Percentiles rank a stretch among this genome's conserved stretches.
Evolutionary conservation across 2,329 filamentous ascomycete genomes (phyloP).

Genomic region (Aspergillus floridensis): DNA sequence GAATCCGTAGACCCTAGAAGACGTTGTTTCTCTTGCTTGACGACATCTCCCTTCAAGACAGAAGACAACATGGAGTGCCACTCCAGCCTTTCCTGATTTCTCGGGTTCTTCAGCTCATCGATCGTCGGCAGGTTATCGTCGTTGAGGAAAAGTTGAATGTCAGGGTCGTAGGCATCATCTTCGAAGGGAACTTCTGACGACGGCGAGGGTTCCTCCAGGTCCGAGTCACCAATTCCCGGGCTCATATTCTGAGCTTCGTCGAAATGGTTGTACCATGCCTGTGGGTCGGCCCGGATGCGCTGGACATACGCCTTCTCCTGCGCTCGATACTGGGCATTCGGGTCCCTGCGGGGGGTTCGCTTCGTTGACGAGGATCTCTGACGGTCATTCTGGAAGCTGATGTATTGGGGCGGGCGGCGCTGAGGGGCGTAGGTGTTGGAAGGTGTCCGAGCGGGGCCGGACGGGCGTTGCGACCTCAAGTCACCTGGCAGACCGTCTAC

Average conservation of each 20-base stretch:
- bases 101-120: conserved; percentile 84
- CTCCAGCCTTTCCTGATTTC: conserved; percentile 85
- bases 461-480: conserved; percentile 62
- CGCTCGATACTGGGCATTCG: conserved; percentile 71
- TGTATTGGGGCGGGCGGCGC: conserved; percentile 54
- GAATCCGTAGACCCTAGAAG: conserved; percentile 78
- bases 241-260: conserved; percentile 65
- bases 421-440: conserved; percentile 74
- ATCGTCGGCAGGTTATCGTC: conserved; percentile 84
- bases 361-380: conserved; percentile 58
- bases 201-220: conserved; percentile 87
- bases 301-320: conserved; percentile 96
- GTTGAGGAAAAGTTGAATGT: conserved; percentile 88
- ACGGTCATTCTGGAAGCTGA: conserved; percentile 47
- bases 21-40: conserved; percentile 96
- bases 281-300: conserved; percentile 77
- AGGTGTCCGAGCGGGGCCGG: conserved; percentile 67
- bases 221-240: conserved; percentile 71
- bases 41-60: conserved; percentile 92
- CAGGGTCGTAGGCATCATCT: conserved; percentile 80
- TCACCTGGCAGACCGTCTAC: conserved; percentile 34
- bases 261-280: conserved; percentile 65
- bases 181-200: conserved; percentile 81
- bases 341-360: conserved; percentile 57
- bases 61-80: conserved; percentile 98